phyloP scores from a whole-genome alignment of 352 stramenopile genomes.

The Pythium dissimile region DNA sequence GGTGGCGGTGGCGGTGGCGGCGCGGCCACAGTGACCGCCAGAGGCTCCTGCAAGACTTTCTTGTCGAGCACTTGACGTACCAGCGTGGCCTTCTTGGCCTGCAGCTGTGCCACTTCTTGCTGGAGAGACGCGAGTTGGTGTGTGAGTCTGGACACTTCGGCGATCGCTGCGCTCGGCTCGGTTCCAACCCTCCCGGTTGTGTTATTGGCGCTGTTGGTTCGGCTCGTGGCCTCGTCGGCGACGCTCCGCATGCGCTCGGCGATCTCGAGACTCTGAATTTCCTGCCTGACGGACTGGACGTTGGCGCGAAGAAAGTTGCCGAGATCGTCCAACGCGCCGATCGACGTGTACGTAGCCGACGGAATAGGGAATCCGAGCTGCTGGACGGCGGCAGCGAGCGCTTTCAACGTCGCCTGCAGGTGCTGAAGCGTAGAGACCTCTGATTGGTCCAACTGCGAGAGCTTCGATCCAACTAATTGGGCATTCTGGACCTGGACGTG shows the following conservation, averaged over 20 bases:
- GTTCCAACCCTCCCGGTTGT: neutral
- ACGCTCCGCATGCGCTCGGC: conserved; percentile 54
- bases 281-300: conserved; percentile 47
- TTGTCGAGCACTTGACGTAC: conserved; percentile 20
- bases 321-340: conserved; percentile 60
- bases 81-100: conserved; percentile 20
- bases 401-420: conserved; percentile 39
- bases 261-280: conserved; percentile 72
- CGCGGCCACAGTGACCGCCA: neutral
- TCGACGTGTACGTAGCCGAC: conserved; percentile 21
- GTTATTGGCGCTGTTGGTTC: conserved; percentile 1
- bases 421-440: conserved; percentile 34
- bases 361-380: conserved; percentile 49
- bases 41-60: too few species aligned
- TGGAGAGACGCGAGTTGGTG: conserved; percentile 49
- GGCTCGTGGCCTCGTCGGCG: conserved; percentile 29
- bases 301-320: conserved; percentile 46
- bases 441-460: conserved; percentile 33
- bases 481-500: conserved; percentile 29
- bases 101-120: conserved; percentile 32
- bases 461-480: conserved; percentile 24
- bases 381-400: conserved; percentile 41
- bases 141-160: conserved; percentile 31
- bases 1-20: neutral
- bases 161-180: conserved; percentile 26